A percentile compares a stretch with the other conserved stretches of the same genome.
phyloP scores from a whole-genome alignment of 1,139 yeast species.

The Suhomyces taliae region DNA sequence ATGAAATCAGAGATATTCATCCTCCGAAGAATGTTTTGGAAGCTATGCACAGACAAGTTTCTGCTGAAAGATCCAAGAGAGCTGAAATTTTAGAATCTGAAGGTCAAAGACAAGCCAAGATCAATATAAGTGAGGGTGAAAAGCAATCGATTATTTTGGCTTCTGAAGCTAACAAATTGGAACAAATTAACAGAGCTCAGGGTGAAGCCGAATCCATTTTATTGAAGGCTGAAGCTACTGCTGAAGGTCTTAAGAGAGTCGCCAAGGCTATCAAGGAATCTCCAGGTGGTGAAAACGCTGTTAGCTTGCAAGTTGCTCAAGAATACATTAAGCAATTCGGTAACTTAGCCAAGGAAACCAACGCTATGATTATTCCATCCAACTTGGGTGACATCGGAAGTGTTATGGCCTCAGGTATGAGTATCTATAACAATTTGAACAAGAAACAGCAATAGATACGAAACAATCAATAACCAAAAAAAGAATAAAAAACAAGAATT shows the following conservation, averaged over 20 bases:
- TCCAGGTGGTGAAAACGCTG: conserved; percentile 75
- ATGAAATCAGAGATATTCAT: conserved; percentile 85
- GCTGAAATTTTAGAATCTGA: conserved; percentile 87
- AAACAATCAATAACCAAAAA: neutral
- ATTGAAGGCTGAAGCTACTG: conserved; percentile 73
- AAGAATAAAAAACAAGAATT: neutral
- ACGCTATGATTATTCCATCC: conserved; percentile 76
- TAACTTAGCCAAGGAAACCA: conserved; percentile 77
- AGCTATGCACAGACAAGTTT: conserved; percentile 89
- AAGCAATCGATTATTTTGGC: conserved; percentile 67
- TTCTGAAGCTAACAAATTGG: conserved; percentile 66
- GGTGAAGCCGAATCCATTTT: conserved; percentile 73
- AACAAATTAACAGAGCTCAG: conserved; percentile 61
- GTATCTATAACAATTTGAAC: conserved; percentile 61
- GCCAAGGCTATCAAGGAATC: conserved; percentile 68
- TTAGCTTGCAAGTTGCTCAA: conserved; percentile 77
- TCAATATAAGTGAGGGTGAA: conserved; percentile 82
- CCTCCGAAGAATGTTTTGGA: conserved; percentile 86
- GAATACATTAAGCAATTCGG: conserved; percentile 82
- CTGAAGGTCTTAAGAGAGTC: conserved; percentile 63
- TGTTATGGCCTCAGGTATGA: conserved; percentile 75
- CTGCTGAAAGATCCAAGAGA: conserved; percentile 81
- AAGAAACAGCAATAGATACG: neutral
- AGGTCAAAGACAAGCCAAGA: conserved; percentile 75
- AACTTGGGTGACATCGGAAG: conserved; percentile 73